phyloP scores from a whole-genome alignment of 1,284 basidiomycete species.

The Vanrija pseudolonga region DNA sequence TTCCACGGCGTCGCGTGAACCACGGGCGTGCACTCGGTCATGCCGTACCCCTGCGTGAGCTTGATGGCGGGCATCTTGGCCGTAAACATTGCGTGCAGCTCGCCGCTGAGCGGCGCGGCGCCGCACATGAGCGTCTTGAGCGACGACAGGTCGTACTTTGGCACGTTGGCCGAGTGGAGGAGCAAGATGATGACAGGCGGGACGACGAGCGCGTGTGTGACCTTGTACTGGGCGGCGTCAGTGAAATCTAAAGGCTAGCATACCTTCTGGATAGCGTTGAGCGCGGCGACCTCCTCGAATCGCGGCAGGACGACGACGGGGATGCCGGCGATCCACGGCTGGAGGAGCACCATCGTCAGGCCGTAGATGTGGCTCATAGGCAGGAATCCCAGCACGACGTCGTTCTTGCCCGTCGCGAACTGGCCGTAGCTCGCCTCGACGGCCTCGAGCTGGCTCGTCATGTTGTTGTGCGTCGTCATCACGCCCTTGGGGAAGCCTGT shows the following conservation, averaged over 20 bases:
- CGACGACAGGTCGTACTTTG: slow-evolving; percentile 65
- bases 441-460: slow-evolving; percentile 47
- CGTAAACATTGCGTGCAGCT: slow-evolving; percentile 32
- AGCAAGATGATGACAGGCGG: slow-evolving; percentile 72
- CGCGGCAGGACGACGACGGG: slow-evolving; percentile 65
- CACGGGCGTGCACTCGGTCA: slow-evolving; percentile 52
- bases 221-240: slow-evolving; percentile 56
- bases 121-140: slow-evolving; percentile 66
- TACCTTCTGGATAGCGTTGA: slow-evolving; percentile 63
- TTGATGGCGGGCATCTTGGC: slow-evolving; percentile 17
- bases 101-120: slow-evolving; percentile 70
- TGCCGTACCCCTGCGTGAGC: slow-evolving; percentile 50
- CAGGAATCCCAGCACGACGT: slow-evolving; percentile 11
- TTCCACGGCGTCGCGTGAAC: slow-evolving; percentile 23
- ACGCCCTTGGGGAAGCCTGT: slow-evolving; percentile 49
- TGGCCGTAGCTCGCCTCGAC: slow-evolving; percentile 1
- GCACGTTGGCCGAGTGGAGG: slow-evolving; percentile 55
- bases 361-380: slow-evolving; percentile 20
- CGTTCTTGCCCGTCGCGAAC: slow-evolving; percentile 3
- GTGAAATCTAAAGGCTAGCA: slow-evolving; percentile 13
- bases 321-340: slow-evolving; percentile 59
- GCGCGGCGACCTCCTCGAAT: slow-evolving; percentile 58
- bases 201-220: slow-evolving; percentile 66
- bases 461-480: slow-evolving; percentile 63
- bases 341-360: slow-evolving; percentile 53